These are phyloP conservation scores for Botrytis byssoidea DNA, from an alignment of 2,329 filamentous ascomycete genomes.

Conservation along the genomic window DNA sequence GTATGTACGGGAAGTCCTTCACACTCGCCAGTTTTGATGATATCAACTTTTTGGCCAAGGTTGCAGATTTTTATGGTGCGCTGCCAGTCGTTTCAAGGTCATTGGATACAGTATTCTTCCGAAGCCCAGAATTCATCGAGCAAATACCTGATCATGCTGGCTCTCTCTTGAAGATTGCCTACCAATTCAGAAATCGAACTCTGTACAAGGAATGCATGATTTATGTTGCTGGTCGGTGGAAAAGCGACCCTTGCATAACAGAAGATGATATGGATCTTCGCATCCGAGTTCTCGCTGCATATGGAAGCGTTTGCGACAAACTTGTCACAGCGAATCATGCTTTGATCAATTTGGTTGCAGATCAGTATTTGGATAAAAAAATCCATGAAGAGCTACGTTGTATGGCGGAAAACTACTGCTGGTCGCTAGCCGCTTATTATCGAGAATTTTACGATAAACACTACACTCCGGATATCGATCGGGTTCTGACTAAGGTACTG, in stretches of 20 bases:
- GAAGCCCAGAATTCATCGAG: background rate
- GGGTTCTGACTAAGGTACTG: background rate
- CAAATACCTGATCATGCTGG: background rate
- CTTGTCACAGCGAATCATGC: background rate
- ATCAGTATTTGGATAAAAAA: too few species aligned
- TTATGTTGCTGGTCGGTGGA: background rate
- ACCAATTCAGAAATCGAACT: background rate
- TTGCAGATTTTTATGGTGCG: background rate
- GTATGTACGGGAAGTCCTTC: background rate
- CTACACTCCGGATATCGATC: fast-evolving
- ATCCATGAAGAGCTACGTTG: background rate
- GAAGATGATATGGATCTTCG: background rate
- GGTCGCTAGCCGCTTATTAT: background rate
- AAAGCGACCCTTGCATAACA: background rate
- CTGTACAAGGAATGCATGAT: conserved; percentile 1
- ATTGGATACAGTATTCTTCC: background rate
- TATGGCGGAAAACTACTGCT: fast-evolving
- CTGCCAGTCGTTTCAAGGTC: background rate
- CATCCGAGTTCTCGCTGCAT: background rate
- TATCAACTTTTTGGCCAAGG: background rate
- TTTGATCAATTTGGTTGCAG: too few species aligned
- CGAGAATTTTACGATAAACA: fast-evolving
- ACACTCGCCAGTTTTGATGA: background rate
- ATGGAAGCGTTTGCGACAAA: background rate
- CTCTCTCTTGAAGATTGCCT: background rate